Evolutionary conservation across 2,329 filamentous ascomycete genomes (phyloP).

Genomic region (Phyllosticta citriasiana): DNA sequence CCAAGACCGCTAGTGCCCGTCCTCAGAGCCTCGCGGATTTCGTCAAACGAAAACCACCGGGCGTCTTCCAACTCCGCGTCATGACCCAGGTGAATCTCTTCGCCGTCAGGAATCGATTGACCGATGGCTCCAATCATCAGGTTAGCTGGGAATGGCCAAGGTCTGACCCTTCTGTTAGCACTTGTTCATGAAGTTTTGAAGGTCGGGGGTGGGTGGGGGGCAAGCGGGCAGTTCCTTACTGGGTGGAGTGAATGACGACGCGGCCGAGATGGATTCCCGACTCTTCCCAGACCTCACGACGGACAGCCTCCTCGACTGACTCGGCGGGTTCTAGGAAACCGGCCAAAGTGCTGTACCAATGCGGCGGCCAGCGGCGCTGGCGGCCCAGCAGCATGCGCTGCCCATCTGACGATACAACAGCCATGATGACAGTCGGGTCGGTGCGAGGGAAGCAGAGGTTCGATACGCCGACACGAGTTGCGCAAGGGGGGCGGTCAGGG

Average conservation of each 20-base stretch:
- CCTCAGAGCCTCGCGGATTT: slow-evolving; percentile 64
- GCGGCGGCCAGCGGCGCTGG: slow-evolving; percentile 67
- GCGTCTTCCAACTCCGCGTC: slow-evolving; percentile 88
- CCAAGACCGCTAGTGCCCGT: slow-evolving; percentile 59
- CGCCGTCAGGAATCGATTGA: slow-evolving; percentile 66
- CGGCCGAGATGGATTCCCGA: slow-evolving; percentile 37
- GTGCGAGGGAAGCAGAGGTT: slow-evolving; percentile 90
- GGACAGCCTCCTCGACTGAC: slow-evolving; percentile 41
- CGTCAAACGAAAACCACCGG: slow-evolving; percentile 75
- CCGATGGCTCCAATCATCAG: slow-evolving; percentile 61
- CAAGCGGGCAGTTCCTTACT: slow-evolving; percentile 15
- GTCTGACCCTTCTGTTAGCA: slow-evolving; percentile 12
- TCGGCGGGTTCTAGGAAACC: slow-evolving; percentile 44
- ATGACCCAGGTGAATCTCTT: slow-evolving; percentile 72
- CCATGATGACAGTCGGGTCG: slow-evolving; percentile 92
- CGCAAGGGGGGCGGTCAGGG: slow-evolving; percentile 57
- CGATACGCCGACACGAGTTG: slow-evolving; percentile 72
- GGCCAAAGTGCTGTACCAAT: slow-evolving; percentile 80
- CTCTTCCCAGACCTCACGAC: slow-evolving; percentile 43
- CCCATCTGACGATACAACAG: slow-evolving; percentile 72
- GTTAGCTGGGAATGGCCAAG: slow-evolving; percentile 45
- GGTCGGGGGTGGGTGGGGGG: no score
- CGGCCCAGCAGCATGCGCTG: slow-evolving; percentile 73
- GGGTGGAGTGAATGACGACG: slow-evolving; percentile 42
- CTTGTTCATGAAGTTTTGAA: no score